Percentiles rank a stretch among this genome's conserved stretches.
phyloP scores from a whole-genome alignment of 2,329 filamentous ascomycete species.

The Scorias spongiosa region DNA sequence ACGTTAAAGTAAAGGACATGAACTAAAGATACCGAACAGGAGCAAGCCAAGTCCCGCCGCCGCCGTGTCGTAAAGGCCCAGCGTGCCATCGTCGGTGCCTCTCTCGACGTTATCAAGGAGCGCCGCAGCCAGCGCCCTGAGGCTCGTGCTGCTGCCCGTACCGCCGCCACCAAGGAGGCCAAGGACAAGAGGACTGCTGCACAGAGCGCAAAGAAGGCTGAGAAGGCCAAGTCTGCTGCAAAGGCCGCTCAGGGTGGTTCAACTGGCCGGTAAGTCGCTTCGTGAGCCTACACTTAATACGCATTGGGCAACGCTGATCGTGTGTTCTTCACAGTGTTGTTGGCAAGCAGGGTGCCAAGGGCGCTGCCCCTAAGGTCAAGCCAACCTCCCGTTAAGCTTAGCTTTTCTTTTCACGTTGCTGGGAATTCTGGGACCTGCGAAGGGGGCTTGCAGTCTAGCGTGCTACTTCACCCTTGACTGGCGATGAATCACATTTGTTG shows the following conservation, averaged over 20 bases:
- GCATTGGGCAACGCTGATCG: neutral
- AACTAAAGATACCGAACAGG: constrained; percentile 40
- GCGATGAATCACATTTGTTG: neutral
- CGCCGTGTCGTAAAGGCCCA: constrained; percentile 97
- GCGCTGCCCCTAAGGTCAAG: constrained; percentile 69
- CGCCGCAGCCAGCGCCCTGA: constrained; percentile 87
- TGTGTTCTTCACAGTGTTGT: constrained; percentile 39
- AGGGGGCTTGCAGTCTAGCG: neutral
- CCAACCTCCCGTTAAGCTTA: constrained; percentile 65
- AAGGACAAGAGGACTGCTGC: constrained; percentile 95
- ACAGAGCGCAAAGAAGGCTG: constrained; percentile 89
- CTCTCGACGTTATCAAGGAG: constrained; percentile 99
- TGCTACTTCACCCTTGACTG: neutral
- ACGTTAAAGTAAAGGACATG: neutral
- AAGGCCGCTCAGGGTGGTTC: constrained; percentile 60
- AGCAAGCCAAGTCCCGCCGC: constrained; percentile 99
- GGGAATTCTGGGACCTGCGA: neutral
- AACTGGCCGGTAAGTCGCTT: constrained; percentile 33
- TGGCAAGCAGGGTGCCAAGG: constrained; percentile 96
- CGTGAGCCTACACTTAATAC: neutral
- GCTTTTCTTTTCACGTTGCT: neutral
- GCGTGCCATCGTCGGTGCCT: constrained; percentile 97
- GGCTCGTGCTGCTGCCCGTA: constrained; percentile 81
- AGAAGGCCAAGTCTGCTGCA: constrained; percentile 86
- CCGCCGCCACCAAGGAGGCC: constrained; percentile 83